A percentile compares a stretch with the other conserved stretches of the same genome.
These are phyloP conservation scores for Eutypella sp. DNA, from an alignment of 2,329 filamentous ascomycete species.

Conservation along the genomic window DNA sequence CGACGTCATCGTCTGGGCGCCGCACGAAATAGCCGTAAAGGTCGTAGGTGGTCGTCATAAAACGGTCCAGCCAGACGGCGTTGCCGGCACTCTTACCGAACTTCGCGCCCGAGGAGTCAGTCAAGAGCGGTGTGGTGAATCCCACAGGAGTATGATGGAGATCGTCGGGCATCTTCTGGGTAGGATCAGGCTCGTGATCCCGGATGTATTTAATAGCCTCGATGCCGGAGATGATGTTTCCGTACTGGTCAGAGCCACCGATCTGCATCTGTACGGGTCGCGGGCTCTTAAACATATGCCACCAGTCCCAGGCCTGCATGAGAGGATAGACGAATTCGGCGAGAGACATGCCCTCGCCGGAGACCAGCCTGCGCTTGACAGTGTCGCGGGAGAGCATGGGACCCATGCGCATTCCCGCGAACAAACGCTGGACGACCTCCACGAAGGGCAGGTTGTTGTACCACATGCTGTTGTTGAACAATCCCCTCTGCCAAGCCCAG, in stretches of 20 bases:
- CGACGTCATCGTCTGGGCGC: slow-evolving; percentile 74
- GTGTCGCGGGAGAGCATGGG: slow-evolving; percentile 86
- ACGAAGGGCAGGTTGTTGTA: slow-evolving; percentile 66
- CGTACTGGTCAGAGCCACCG: slow-evolving; percentile 91
- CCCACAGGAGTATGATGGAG: slow-evolving; percentile 63
- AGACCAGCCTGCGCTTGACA: slow-evolving; percentile 77
- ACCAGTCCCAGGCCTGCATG: slow-evolving; percentile 96
- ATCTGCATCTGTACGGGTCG: slow-evolving; percentile 77
- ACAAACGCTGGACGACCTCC: slow-evolving; percentile 71
- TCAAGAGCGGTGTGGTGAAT: slow-evolving; percentile 86
- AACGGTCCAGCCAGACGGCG: slow-evolving; percentile 83
- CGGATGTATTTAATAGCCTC: slow-evolving; percentile 76
- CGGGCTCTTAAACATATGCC: slow-evolving; percentile 67
- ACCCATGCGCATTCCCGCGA: slow-evolving; percentile 69
- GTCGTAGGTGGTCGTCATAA: slow-evolving; percentile 77
- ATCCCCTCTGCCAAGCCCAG: slow-evolving; percentile 60
- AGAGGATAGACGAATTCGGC: slow-evolving; percentile 91
- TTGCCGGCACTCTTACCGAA: slow-evolving; percentile 95
- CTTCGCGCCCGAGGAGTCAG: slow-evolving; percentile 79
- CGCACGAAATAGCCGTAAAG: slow-evolving; percentile 88
- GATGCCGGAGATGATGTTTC: slow-evolving; percentile 89
- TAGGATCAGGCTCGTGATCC: slow-evolving; percentile 46
- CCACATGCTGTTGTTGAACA: slow-evolving; percentile 84
- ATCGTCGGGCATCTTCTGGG: slow-evolving; percentile 32
- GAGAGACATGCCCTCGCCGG: slow-evolving; percentile 88